These are phyloP conservation scores for Hysterangium stoloniferum DNA, from an alignment of 768 basidiomycete species.

Conservation along the genomic window DNA sequence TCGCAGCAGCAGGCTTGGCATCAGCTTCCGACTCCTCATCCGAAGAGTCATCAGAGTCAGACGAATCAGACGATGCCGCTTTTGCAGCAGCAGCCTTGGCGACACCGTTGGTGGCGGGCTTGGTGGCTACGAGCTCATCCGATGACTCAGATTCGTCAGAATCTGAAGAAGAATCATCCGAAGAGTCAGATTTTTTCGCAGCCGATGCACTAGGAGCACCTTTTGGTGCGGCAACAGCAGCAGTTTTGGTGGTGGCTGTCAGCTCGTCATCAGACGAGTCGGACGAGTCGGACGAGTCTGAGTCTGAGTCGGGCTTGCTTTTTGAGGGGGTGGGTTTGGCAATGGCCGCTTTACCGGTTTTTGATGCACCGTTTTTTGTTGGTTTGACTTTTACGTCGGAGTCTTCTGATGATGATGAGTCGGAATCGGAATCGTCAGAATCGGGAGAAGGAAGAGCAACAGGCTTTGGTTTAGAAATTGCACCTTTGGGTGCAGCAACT, in stretches of 20 bases:
- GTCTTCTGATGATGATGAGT: constrained; percentile 22
- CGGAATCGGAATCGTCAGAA: constrained; percentile 16
- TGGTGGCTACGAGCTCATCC: too few relatives aligned
- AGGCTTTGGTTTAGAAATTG: constrained; percentile 21
- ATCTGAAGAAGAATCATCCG: constrained; percentile 14
- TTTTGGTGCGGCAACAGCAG: constrained; percentile 13
- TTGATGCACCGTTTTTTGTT: constrained; percentile 16
- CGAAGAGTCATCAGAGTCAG: constrained; percentile 19
- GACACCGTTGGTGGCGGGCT: constrained; percentile 12
- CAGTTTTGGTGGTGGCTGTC: constrained; percentile 15
- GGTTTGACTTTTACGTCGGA: constrained; percentile 24
- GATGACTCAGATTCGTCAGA: too few relatives aligned
- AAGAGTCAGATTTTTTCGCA: constrained; percentile 17
- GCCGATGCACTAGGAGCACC: too few relatives aligned
- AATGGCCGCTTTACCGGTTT: constrained; percentile 19
- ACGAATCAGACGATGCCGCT: constrained; percentile 18
- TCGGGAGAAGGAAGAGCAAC: constrained; percentile 14
- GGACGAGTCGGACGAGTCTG: constrained; percentile 19
- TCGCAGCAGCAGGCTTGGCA: constrained; percentile 20
- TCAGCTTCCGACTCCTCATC: constrained; percentile 24
- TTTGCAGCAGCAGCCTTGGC: constrained; percentile 20
- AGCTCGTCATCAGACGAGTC: constrained; percentile 27
- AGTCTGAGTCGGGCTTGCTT: constrained; percentile 18
- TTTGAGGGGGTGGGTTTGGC: constrained; percentile 16
- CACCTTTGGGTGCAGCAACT: constrained; percentile 28